These are phyloP conservation scores for Chytridiales sp. DNA, from an alignment of 371 early-diverging fungal genomes.

Conservation along the genomic window DNA sequence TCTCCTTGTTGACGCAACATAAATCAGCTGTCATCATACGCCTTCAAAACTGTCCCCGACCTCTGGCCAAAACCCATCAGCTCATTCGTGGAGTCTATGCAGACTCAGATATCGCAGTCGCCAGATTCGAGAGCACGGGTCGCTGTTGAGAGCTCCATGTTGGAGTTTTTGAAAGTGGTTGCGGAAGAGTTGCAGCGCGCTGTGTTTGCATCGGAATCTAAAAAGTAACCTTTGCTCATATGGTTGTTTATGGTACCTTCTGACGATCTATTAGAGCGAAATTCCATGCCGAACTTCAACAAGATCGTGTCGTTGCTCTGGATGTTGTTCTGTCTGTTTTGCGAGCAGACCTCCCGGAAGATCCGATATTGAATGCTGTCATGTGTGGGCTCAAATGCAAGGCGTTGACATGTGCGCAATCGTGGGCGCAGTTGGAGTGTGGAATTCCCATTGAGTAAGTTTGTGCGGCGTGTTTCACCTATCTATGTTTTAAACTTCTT, in stretches of 20 bases:
- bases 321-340: constrained; percentile 12
- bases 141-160: constrained; percentile 35
- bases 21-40: constrained; percentile 26
- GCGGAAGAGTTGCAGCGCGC: constrained; percentile 67
- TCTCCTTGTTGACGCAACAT: not conserved
- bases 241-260: not conserved
- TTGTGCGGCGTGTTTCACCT: not conserved
- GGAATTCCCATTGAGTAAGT: constrained; percentile 28
- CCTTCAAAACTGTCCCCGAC: constrained; percentile 29
- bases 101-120: not conserved
- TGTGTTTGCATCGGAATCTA: constrained; percentile 9
- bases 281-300: constrained; percentile 1
- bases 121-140: constrained; percentile 2
- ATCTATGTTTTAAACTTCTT: constrained; percentile 2
- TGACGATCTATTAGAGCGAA: too few relatives aligned
- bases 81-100: constrained; percentile 13
- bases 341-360: not conserved
- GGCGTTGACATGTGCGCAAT: constrained; percentile 27
- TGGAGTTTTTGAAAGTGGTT: constrained; percentile 74
- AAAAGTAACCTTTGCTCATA: not conserved
- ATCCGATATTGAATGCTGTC: not conserved
- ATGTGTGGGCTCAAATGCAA: constrained; percentile 17
- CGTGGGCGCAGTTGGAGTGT: constrained; percentile 22
- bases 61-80: constrained; percentile 26
- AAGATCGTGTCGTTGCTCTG: constrained; percentile 6